A percentile compares a stretch with the other conserved stretches of the same genome.
These are phyloP conservation scores for Umbelopsis vinacea DNA, from an alignment of 192 early-diverging fungal species.

Conservation along the genomic window DNA sequence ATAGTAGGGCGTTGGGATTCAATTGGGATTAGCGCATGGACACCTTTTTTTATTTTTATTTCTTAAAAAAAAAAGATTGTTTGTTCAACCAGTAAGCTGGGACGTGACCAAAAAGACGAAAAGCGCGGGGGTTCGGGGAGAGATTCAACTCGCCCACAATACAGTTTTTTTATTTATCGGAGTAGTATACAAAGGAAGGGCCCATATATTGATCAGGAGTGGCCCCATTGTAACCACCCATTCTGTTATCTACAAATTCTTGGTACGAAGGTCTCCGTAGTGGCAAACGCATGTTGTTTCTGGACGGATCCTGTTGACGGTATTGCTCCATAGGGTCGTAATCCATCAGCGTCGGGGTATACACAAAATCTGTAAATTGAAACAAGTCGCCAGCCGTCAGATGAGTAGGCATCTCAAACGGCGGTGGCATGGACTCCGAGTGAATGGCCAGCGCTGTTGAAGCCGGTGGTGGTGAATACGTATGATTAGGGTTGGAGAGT, in stretches of 20 bases:
- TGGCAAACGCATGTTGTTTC: neutral
- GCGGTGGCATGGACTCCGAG: neutral
- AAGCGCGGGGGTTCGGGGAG: too few relatives aligned
- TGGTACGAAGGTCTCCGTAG: constrained; percentile 8
- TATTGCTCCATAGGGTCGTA: constrained; percentile 1
- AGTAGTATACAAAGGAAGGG: constrained; percentile 6
- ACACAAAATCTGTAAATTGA: constrained; percentile 29
- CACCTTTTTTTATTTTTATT: too few relatives aligned
- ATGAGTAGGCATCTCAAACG: constrained; percentile 19
- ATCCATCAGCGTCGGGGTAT: constrained; percentile 25
- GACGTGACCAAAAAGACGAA: too few relatives aligned
- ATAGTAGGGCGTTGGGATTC: too few relatives aligned
- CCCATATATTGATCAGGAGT: constrained; percentile 22
- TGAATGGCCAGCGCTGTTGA: neutral
- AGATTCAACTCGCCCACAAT: neutral
- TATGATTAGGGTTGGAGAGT: neutral
- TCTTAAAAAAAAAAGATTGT: too few relatives aligned
- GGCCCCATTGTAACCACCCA: neutral
- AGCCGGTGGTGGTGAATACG: neutral
- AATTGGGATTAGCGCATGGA: too few relatives aligned
- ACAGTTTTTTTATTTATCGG: neutral
- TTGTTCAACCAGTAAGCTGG: too few relatives aligned
- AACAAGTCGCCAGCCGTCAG: constrained; percentile 10
- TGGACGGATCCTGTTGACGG: constrained; percentile 19
- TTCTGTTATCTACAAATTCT: constrained; percentile 23